Base-by-base conservation (phyloP, 768 basidiomycete genomes). In the Termitomyces sp. region DNA sequence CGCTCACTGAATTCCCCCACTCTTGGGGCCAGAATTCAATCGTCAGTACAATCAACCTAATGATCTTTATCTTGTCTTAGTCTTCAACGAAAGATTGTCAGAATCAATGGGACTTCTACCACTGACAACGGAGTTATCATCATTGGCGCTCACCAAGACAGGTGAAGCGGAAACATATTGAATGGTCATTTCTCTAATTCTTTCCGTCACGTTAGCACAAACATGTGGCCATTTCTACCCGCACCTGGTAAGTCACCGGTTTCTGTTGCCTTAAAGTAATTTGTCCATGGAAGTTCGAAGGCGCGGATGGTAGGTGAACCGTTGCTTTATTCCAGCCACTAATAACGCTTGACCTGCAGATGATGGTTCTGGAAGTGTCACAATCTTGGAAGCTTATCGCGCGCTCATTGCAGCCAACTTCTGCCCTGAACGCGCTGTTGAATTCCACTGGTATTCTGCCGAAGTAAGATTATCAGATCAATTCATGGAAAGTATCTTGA, bases 391-490 rank as follows among this genome's bases (percentile, higher is more conserved):
- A 72, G 78, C 87, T 18, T 90, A 89, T 68, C 81, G 89, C 38
- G 86, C 81, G 13, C 74, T 92, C 57, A 76, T 92, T 62, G 78
- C 80, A 28, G 79, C 86, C 38, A 82, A 85, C 66, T 92, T 87
- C 77, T 80, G 69, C 43, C 90, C 90, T 53, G 72, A 76, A 58
- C 80, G 81, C 45, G 74, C 84, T 6, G 77, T 92, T 35, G 88
- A 92, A 66, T 92, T 92, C 70, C 88, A 91, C 62, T 91, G 88
- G 90, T 92, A 90, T 67, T 86, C 88, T 52, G 88, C 85, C 44
- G 89, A 91, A 76, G 88, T 84, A 70, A 50, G 69, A 22, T 59
- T 50, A 59, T 13, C 57, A 51, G 14, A 47, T 46, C 26, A 56
- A 20, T 56, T 26, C 49, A 63, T 57, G 61, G 46, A 58, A 60